Conservation (phyloP, 768 basidiomycete species). For the Termitomyces sp. region DNA sequence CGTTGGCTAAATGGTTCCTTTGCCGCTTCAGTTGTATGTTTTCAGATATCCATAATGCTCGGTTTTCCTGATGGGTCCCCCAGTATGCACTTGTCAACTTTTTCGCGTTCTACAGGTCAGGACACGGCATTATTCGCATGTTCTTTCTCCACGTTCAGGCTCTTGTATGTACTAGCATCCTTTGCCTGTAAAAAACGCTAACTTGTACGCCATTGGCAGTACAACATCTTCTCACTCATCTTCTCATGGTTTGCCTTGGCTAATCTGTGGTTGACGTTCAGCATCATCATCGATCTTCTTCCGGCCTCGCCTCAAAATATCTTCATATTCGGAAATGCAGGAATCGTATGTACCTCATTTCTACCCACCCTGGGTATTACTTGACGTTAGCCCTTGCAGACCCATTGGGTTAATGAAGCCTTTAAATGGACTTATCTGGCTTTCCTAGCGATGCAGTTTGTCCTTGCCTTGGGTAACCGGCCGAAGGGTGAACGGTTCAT, state of each 20-base stretch:
- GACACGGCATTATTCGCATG: constrained; percentile 88
- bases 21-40: constrained; percentile 81
- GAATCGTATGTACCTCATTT: constrained; percentile 48
- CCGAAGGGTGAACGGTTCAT: constrained; percentile 84
- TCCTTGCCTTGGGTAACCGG: constrained; percentile 67
- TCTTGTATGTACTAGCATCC: constrained; percentile 47
- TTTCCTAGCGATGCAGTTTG: constrained; percentile 74
- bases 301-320: constrained; percentile 49
- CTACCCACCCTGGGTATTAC: not conserved
- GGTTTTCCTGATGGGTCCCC: constrained; percentile 1
- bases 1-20: constrained; percentile 98
- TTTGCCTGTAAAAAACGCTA: not conserved
- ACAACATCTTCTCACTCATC: constrained; percentile 78
- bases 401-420: constrained; percentile 81
- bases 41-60: not conserved
- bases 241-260: constrained; percentile 95
- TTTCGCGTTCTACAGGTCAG: constrained; percentile 81
- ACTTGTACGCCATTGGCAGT: constrained; percentile 38
- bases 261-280: constrained; percentile 94
- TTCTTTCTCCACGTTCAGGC: constrained; percentile 96
- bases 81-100: constrained; percentile 94
- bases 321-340: constrained; percentile 67
- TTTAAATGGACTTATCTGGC: constrained; percentile 87
- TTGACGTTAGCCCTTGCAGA: constrained; percentile 39
- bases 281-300: constrained; percentile 88